Conservation (phyloP, 805 yeast species). For the Hanseniaspora guilliermondii region DNA sequence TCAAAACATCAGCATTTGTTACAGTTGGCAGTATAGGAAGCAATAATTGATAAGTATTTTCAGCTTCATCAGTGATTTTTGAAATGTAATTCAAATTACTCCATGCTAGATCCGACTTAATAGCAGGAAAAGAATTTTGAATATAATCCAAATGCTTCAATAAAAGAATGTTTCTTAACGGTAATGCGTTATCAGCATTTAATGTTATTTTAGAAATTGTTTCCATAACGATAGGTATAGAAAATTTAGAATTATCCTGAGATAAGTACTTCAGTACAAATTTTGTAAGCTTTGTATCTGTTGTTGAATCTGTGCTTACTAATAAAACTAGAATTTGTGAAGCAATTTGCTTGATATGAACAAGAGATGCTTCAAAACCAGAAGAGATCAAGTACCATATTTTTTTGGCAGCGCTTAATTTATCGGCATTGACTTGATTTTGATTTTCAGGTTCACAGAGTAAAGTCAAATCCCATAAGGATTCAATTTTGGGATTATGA, state of each 20-base stretch:
- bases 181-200: background rate
- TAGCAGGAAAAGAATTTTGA: background rate
- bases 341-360: slow-evolving; percentile 3
- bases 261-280: background rate
- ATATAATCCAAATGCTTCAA: slow-evolving; percentile 13
- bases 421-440: background rate
- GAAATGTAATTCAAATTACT: slow-evolving; percentile 45
- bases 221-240: slow-evolving; percentile 3
- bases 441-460: background rate
- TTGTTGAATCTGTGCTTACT: background rate
- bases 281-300: background rate
- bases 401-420: background rate
- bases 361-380: slow-evolving; percentile 6
- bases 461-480: background rate
- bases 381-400: slow-evolving; percentile 1
- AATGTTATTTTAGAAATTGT: slow-evolving; percentile 5
- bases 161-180: slow-evolving; percentile 12
- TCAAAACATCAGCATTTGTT: slow-evolving; percentile 49
- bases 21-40: slow-evolving; percentile 70
- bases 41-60: slow-evolving; percentile 67
- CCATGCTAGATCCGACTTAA: slow-evolving; percentile 12
- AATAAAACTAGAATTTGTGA: slow-evolving; percentile 1
- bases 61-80: slow-evolving; percentile 30
- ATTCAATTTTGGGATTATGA: slow-evolving; percentile 1
- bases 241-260: background rate